Evolutionary conservation across 176 grass and related monocot genomes (phyloP), one percentile per base, ranked within the genome.

Genomic region (Bolboschoenus planiculmis): DNA sequence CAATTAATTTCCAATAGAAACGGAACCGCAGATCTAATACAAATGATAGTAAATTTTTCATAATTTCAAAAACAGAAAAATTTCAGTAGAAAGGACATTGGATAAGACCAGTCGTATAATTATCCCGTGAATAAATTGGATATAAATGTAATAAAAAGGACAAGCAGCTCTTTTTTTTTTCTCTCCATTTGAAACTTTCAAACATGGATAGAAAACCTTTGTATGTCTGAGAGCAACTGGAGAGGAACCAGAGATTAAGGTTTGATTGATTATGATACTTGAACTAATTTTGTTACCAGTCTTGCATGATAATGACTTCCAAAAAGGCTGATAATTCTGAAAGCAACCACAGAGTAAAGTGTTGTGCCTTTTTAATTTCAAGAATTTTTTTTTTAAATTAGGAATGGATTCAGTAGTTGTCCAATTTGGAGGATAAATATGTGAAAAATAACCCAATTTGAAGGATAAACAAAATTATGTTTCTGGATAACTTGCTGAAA

Each of bases 61-160:
- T n/a, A n/a, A n/a, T n/a, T n/a, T n/a, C n/a, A n/a, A n/a, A n/a
- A n/a, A n/a, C 11, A 30, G 21, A 14, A 42, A 23, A 47, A 46
- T 26, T 65, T n/a, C n/a, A n/a, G 3, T 47, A 47, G 21, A 79
- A 36, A 44, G 54, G 53, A 79, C 29, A 9, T 2, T 34, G 30
- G 4, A 39, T 35, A 54, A 14, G 16, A 21, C 27, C 26, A 50
- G 26, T 50, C 4, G 51, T 56, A 56, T 79, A 56, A 29, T 74
- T 84, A 58, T 75, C 46, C 62, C 82, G 82, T 84, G 64, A 75
- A 53, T 73, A 84, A 84, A 84, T 71, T 74, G 42, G 62, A 72
- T 48, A 34, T 71, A 10, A n/a, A 42, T 70, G 20, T 53, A 53
- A 53, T 1, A n/a, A 36, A 42, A 34, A 34, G 5, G 42, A 67